phyloP scores from a whole-genome alignment of 2,329 filamentous ascomycete genomes.

The Curvularia spicifera region DNA sequence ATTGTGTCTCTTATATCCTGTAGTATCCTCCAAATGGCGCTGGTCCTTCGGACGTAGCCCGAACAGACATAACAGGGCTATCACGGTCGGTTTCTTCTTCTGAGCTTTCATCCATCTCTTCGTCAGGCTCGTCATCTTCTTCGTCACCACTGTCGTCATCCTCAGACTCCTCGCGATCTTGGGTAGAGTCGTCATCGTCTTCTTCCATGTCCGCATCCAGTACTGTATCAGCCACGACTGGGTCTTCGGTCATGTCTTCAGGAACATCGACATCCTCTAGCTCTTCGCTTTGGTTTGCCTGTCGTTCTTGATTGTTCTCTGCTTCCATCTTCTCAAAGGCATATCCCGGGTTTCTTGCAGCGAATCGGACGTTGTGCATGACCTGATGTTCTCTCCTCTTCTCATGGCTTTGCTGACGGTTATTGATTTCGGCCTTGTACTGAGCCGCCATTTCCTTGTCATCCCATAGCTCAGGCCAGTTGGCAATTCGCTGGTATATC shows the following conservation, averaged over 20 bases:
- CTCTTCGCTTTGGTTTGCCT: constrained; percentile 22
- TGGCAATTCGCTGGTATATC: constrained; percentile 40
- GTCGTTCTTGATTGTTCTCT: constrained; percentile 6
- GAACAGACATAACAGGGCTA: constrained; percentile 18
- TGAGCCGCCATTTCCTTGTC: constrained; percentile 39
- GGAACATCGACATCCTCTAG: constrained; percentile 34
- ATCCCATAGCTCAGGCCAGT: constrained; percentile 46
- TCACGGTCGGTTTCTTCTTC: constrained; percentile 26
- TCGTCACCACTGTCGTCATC: constrained; percentile 16
- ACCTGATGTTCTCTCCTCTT: constrained; percentile 40
- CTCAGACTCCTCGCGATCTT: constrained; percentile 22
- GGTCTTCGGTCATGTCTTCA: constrained; percentile 42
- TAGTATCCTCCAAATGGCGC: constrained; percentile 36
- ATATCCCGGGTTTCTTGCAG: constrained; percentile 43
- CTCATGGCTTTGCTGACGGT: constrained; percentile 31
- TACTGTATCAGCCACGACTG: constrained; percentile 35
- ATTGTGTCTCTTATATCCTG: constrained; percentile 14
- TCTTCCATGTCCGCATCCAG: constrained; percentile 30
- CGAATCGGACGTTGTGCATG: constrained; percentile 42
- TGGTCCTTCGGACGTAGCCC: constrained; percentile 27
- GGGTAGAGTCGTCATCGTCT: constrained; percentile 27
- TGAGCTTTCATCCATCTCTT: constrained; percentile 25
- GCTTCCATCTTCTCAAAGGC: constrained; percentile 43
- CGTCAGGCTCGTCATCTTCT: constrained; percentile 20
- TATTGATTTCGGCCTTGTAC: constrained; percentile 38